A percentile compares a stretch with the other conserved stretches of the same genome.
Conservation (phyloP, 352 stramenopile species). For the Peronospora farinosa region DNA sequence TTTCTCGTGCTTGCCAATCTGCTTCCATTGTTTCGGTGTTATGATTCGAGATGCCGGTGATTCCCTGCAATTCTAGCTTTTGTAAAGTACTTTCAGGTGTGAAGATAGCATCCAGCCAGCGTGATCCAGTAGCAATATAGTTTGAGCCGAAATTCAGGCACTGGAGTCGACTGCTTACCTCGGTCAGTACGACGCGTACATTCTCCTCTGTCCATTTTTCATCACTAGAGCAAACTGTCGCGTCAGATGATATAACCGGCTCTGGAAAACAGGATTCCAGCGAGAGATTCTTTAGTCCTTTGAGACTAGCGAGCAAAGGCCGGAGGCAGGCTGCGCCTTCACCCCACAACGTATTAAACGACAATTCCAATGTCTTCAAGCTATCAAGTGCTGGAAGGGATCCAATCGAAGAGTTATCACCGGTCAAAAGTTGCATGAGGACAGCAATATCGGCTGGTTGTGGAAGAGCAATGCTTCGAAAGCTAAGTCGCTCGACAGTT, state of each 20-base stretch:
- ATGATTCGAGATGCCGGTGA: slow-evolving; percentile 9
- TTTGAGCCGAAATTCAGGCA: slow-evolving; percentile 55
- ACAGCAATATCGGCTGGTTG: slow-evolving; percentile 37
- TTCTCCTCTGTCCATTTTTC: slow-evolving; percentile 9
- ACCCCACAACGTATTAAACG: slow-evolving; percentile 57
- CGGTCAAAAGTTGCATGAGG: slow-evolving; percentile 33
- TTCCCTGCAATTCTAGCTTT: slow-evolving; percentile 23
- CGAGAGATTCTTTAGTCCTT: slow-evolving; percentile 34
- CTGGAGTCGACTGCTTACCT: slow-evolving; percentile 34
- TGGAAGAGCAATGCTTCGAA: slow-evolving; percentile 48
- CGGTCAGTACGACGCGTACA: slow-evolving; percentile 31
- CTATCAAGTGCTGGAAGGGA: slow-evolving; percentile 22
- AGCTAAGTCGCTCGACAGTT: slow-evolving; percentile 29
- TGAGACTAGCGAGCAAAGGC: slow-evolving; percentile 35
- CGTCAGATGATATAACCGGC: not conserved
- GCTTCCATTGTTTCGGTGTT: slow-evolving; percentile 19
- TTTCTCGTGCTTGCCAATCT: slow-evolving; percentile 19
- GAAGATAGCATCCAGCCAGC: slow-evolving; percentile 54
- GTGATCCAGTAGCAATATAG: slow-evolving; percentile 33
- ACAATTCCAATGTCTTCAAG: slow-evolving; percentile 54
- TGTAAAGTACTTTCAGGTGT: slow-evolving; percentile 41
- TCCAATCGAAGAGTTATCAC: slow-evolving; percentile 2
- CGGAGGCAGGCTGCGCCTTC: slow-evolving; percentile 33
- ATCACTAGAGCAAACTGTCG: not conserved
- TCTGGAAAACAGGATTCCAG: slow-evolving; percentile 54